A percentile compares a stretch with the other conserved stretches of the same genome.
phyloP scores from a whole-genome alignment of 2,329 filamentous ascomycete genomes.

The Stemphylium vesicarium region DNA sequence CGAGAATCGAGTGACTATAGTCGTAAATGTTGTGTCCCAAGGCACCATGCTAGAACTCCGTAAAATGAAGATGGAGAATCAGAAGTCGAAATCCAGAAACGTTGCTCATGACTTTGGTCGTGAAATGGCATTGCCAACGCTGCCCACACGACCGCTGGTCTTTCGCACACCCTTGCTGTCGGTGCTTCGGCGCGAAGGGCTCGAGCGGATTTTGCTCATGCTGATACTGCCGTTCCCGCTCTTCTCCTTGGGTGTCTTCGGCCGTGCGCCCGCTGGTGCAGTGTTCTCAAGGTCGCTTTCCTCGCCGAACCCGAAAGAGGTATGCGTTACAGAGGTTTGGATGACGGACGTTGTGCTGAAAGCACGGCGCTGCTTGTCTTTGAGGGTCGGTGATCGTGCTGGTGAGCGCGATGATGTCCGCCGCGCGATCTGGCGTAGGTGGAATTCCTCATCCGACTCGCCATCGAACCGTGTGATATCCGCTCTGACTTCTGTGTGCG shows the following conservation, averaged over 20 bases:
- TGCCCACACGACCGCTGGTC: conserved; percentile 59
- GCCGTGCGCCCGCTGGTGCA: conserved; percentile 41
- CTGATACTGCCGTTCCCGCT: conserved; percentile 53
- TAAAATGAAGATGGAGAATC: conserved; percentile 17
- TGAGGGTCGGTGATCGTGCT: conserved; percentile 61
- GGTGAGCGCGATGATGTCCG: conserved; percentile 71
- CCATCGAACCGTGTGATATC: conserved; percentile 64
- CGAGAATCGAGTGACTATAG: conserved; percentile 14
- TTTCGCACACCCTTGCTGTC: conserved; percentile 59
- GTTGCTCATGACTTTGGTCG: conserved; percentile 39
- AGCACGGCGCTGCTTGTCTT: conserved; percentile 71
- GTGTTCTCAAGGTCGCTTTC: conserved; percentile 58
- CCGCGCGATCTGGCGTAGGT: conserved; percentile 67
- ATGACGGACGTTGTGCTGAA: conserved; percentile 71
- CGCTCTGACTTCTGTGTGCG: conserved; percentile 65
- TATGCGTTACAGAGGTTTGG: conserved; percentile 45
- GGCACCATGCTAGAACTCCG: conserved; percentile 13
- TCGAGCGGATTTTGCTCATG: conserved; percentile 54
- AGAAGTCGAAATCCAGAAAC: conserved; percentile 10
- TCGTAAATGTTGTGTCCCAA: conserved; percentile 7
- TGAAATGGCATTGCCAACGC: conserved; percentile 46
- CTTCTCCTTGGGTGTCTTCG: conserved; percentile 55
- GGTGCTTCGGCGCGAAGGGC: conserved; percentile 54
- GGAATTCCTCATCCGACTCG: conserved; percentile 83
- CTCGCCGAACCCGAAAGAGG: conserved; percentile 43